Conservation (phyloP, 805 yeast species). For the Jamesozyma jinghongensis region DNA sequence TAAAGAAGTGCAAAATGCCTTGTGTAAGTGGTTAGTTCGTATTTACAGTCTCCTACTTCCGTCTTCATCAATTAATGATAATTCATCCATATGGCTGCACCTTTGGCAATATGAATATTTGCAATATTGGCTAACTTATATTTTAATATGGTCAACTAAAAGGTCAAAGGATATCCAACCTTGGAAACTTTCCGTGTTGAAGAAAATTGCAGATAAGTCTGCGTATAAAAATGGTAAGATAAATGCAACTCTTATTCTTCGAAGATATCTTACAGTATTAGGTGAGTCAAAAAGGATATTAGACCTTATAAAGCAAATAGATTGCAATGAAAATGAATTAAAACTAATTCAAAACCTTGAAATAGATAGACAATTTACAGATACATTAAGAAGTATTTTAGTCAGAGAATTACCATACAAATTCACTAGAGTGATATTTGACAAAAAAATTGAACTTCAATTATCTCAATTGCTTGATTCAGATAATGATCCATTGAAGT, state of each 20-base stretch:
- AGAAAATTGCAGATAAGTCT: slow-evolving; percentile 15
- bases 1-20: slow-evolving; percentile 18
- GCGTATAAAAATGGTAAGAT: slow-evolving; percentile 18
- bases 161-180: slow-evolving; percentile 21
- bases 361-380: slow-evolving; percentile 9
- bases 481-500: slow-evolving; percentile 1
- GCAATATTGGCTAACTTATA: slow-evolving; percentile 28
- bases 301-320: slow-evolving; percentile 7
- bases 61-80: slow-evolving; percentile 7
- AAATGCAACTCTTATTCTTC: slow-evolving; percentile 16
- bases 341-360: slow-evolving; percentile 11
- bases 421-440: slow-evolving; percentile 5
- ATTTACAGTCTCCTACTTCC: slow-evolving; percentile 22
- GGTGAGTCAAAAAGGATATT: slow-evolving; percentile 11
- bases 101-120: slow-evolving; percentile 31
- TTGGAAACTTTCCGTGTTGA: slow-evolving; percentile 23
- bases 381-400: slow-evolving; percentile 8
- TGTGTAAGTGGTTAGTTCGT: slow-evolving; percentile 31
- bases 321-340: slow-evolving; percentile 13
- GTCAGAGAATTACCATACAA: slow-evolving; percentile 6
- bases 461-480: slow-evolving; percentile 6
- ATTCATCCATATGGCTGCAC: slow-evolving; percentile 28
- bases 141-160: slow-evolving; percentile 29
- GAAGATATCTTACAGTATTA: slow-evolving; percentile 12
- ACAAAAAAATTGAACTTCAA: slow-evolving; percentile 1